Conservation (phyloP, 2,329 filamentous ascomycete genomes). For the Tympanopsis confertula region DNA sequence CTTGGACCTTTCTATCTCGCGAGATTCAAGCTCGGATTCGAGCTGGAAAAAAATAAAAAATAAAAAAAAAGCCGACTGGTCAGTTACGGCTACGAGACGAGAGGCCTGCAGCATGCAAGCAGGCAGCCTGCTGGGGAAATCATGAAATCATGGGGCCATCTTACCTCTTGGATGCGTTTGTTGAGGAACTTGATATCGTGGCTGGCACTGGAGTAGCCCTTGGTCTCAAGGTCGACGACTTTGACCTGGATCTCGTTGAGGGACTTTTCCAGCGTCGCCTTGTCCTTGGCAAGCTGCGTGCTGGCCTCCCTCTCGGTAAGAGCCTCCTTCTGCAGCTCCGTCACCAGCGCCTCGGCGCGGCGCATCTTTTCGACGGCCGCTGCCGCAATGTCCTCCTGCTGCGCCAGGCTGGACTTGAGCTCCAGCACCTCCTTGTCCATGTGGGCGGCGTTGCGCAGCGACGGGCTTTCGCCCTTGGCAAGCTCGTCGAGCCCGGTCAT, state of each 20-base stretch:
- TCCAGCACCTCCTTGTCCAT: conserved; percentile 83
- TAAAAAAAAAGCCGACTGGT: conserved; percentile 11
- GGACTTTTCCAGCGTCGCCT: conserved; percentile 77
- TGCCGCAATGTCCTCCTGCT: conserved; percentile 83
- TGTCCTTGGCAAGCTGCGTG: conserved; percentile 76
- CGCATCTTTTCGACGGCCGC: conserved; percentile 97
- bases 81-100: conserved; percentile 9
- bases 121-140: neutral
- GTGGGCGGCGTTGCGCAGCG: conserved; percentile 76
- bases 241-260: conserved; percentile 82
- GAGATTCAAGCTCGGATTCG: conserved; percentile 73
- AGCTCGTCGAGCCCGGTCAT: conserved; percentile 81
- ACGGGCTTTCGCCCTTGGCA: conserved; percentile 71
- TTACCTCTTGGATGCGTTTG: conserved; percentile 87
- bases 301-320: conserved; percentile 72
- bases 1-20: conserved; percentile 66
- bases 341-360: conserved; percentile 73
- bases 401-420: conserved; percentile 75
- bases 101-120: conserved; percentile 7
- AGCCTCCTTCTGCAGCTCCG: conserved; percentile 89
- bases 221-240: conserved; percentile 89
- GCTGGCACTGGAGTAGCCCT: conserved; percentile 86
- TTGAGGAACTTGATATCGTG: conserved; percentile 92
- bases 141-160: conserved; percentile 18
- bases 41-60: conserved; percentile 43